Base-by-base conservation (phyloP, 2,329 filamentous ascomycete species). In the Aspergillus cejpii region DNA sequence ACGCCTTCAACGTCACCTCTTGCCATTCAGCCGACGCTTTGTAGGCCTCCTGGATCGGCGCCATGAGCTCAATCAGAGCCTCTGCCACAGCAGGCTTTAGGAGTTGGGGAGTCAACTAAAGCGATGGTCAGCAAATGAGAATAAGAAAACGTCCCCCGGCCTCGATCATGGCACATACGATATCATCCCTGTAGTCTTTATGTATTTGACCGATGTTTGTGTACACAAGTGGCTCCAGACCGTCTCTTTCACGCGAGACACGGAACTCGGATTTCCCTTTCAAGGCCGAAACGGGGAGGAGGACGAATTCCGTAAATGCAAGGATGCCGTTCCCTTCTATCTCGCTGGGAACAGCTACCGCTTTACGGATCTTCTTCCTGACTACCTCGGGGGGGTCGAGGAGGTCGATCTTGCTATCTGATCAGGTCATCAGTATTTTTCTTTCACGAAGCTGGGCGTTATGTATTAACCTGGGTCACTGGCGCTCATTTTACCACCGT, bases 241-340 rank as follows among this genome's bases (percentile, higher is more conserved):
- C 53, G 46, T 86, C 85, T 26, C 62, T 74, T 72, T 60, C 74
- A 65, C 57, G 83, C 51, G 82, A 74, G 5, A 94, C 84, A 3
- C 74, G 70, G 65, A 96, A 94, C 41, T 79, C 76, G 21, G 72
- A 69, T 49, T 74, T 72, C 47, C 78, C 71, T 6, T 58, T 60
- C 11, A 58, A 54, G 28, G 34, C 56, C 44, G 52, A 45, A 14
- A 84, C 85, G 0, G 89, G 88, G 6, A 98, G 77, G 26, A 97
- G 75, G 23, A 96, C 87, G 61, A 81, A 87, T 67, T 97, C 87
- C 15, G 92, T 83, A 50, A 97, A 90, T 2, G 85, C 81, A 42
- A 97, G 72, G 8, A 97, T 74, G 14, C 91, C 92, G 62, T 97
- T 97, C 21, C 83, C 85, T 57, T 94, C 87, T 3, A 87, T 76